Conservation (phyloP, 495 filamentous ascomycete species). For the Tuber microsphaerosporum region DNA sequence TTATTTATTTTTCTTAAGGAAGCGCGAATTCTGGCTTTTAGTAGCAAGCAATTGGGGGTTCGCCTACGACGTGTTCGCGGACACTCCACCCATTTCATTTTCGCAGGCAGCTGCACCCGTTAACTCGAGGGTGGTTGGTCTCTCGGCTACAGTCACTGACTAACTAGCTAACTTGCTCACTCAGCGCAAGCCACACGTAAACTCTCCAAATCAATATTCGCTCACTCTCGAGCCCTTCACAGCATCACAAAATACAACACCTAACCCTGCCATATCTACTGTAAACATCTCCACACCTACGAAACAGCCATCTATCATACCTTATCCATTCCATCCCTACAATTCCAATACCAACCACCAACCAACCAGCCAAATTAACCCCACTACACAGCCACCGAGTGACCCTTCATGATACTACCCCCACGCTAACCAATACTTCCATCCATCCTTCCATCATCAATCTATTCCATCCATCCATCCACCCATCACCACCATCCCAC, state of each 20-base stretch:
- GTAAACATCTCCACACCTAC: neutral
- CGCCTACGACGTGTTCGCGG: neutral
- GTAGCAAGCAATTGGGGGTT: neutral
- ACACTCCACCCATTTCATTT: neutral
- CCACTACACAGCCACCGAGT: neutral
- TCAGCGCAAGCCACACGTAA: neutral
- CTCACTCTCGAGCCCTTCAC: no score
- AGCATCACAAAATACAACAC: no score
- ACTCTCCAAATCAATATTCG: no score
- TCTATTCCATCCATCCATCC: neutral
- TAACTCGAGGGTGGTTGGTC: neutral
- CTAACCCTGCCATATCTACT: neutral
- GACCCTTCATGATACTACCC: neutral
- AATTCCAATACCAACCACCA: neutral
- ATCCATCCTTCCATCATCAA: neutral
- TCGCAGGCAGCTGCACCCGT: no score
- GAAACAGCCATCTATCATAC: neutral
- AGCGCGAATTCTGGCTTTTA: neutral
- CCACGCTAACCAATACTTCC: neutral
- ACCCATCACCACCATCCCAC: no score
- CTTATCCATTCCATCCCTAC: neutral
- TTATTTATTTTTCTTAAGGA: neutral
- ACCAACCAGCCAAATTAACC: neutral
- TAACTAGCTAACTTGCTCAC: no score
- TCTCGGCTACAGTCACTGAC: no score